phyloP scores from a whole-genome alignment of 345 rosid genomes.

The Populus ilicifolia region DNA sequence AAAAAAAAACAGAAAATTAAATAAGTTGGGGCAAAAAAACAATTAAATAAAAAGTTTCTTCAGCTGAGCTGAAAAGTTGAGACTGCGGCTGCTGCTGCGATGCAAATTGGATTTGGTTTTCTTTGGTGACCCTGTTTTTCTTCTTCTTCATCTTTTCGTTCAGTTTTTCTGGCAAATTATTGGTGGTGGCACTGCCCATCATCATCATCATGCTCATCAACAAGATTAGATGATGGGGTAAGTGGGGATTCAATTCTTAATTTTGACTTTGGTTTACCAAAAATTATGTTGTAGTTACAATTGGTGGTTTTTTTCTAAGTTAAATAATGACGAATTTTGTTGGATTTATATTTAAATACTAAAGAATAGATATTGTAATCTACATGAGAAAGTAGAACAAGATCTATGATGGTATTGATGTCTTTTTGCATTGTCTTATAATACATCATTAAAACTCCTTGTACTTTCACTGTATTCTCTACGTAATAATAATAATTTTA shows the following conservation, averaged over 20 bases:
- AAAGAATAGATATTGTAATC: background rate
- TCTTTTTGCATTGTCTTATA: background rate
- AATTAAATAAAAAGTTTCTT: background rate
- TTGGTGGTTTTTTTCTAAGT: background rate
- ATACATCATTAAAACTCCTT: background rate
- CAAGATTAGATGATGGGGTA: background rate
- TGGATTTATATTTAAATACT: background rate
- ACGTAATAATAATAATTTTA: too few relatives aligned
- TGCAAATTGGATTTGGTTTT: background rate
- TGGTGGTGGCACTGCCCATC: conserved; percentile 34
- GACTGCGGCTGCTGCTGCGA: background rate
- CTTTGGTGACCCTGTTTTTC: background rate
- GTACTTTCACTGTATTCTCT: too few relatives aligned
- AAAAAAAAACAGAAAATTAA: background rate
- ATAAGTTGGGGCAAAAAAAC: too few relatives aligned
- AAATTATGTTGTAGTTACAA: background rate
- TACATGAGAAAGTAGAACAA: background rate
- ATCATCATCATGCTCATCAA: conserved; percentile 22
- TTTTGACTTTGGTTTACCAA: conserved; percentile 7
- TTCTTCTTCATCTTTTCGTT: background rate
- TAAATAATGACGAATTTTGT: background rate
- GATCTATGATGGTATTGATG: background rate
- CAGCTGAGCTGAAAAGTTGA: conserved; percentile 13
- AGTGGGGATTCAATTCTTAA: conserved; percentile 10
- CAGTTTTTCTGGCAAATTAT: conserved; percentile 35